Conservation (phyloP, 2,329 filamentous ascomycete species). For the Fusarium sp. region DNA sequence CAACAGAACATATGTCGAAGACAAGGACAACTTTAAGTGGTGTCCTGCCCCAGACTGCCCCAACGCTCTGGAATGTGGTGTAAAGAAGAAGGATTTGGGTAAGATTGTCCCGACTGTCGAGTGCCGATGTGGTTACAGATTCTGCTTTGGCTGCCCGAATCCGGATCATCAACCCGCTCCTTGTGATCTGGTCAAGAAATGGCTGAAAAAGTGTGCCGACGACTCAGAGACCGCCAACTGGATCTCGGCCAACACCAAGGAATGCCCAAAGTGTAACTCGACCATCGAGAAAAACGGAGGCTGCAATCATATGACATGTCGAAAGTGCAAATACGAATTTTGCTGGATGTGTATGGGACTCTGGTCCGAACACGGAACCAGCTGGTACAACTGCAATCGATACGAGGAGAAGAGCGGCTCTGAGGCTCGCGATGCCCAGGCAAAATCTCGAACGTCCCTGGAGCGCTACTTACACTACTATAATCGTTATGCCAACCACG, state of each 20-base stretch:
- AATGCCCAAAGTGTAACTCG: conserved; percentile 94
- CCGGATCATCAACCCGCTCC: conserved; percentile 94
- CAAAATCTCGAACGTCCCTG: conserved; percentile 87
- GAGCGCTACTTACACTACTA: conserved; percentile 99
- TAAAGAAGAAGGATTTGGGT: conserved; percentile 89
- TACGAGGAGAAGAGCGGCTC: conserved; percentile 96
- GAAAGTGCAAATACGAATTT: conserved; percentile 96
- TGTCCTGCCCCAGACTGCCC: conserved; percentile 97
- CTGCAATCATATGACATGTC: conserved; percentile 97
- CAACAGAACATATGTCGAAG: conserved; percentile 95
- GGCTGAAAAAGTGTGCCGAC: conserved; percentile 98
- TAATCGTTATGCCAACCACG: conserved; percentile 98
- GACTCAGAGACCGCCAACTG: conserved; percentile 99
- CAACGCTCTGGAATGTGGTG: conserved; percentile 87
- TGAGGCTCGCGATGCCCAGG: conserved; percentile 91
- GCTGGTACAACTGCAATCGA: conserved; percentile 99
- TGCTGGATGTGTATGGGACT: conserved; percentile 99
- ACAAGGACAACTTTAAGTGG: conserved; percentile 96
- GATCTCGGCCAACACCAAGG: conserved; percentile 99
- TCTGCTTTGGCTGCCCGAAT: conserved; percentile 94
- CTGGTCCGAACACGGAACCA: conserved; percentile 98
- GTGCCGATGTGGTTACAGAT: conserved; percentile 85
- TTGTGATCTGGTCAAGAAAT: conserved; percentile 90
- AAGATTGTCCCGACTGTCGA: conserved; percentile 90
- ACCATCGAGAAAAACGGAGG: conserved; percentile 99